Evolutionary conservation across 495 filamentous ascomycete genomes (phyloP).

Genomic region (Thermothielavioides terrestris): DNA sequence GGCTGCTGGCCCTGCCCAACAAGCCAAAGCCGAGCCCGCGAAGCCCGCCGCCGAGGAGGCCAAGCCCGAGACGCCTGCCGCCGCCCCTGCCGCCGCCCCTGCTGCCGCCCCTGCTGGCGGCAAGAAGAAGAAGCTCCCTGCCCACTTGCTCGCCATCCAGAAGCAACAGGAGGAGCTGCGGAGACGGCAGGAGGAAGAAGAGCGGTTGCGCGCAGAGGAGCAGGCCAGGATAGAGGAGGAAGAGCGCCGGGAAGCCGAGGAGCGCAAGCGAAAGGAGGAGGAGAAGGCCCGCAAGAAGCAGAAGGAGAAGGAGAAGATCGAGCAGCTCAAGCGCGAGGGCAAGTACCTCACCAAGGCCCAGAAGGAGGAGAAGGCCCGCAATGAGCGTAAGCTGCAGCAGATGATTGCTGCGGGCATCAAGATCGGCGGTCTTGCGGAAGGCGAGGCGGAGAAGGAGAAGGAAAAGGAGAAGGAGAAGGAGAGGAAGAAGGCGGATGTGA

Average conservation of each 20-base stretch:
- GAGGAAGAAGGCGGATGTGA: conserved; percentile 64
- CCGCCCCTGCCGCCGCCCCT: conserved; percentile 21
- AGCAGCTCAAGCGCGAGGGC: conserved; percentile 90
- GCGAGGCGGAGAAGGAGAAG: conserved; percentile 52
- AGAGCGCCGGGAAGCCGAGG: conserved; percentile 60
- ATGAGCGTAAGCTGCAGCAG: conserved; percentile 84
- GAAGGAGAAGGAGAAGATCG: conserved; percentile 90
- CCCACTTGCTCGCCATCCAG: conserved; percentile 73
- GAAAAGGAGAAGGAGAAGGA: conserved; percentile 28
- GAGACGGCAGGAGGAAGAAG: conserved; percentile 67
- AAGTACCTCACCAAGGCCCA: conserved; percentile 94
- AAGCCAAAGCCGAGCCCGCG: conserved; percentile 43
- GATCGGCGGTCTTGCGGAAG: conserved; percentile 62
- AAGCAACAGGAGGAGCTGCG: conserved; percentile 82
- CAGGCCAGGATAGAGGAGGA: conserved; percentile 63
- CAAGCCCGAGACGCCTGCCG: conserved; percentile 28
- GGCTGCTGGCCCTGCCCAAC: conserved; percentile 40
- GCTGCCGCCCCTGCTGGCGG: conserved; percentile 41
- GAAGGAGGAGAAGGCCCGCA: conserved; percentile 71
- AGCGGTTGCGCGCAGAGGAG: conserved; percentile 59
- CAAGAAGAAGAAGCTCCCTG: conserved; percentile 86
- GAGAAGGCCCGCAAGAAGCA: conserved; percentile 73
- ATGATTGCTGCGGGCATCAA: conserved; percentile 83
- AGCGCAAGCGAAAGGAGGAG: conserved; percentile 41
- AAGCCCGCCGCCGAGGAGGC: conserved; percentile 41